phyloP scores from a whole-genome alignment of 495 filamentous ascomycete species.

The Trichoderma reesei region DNA sequence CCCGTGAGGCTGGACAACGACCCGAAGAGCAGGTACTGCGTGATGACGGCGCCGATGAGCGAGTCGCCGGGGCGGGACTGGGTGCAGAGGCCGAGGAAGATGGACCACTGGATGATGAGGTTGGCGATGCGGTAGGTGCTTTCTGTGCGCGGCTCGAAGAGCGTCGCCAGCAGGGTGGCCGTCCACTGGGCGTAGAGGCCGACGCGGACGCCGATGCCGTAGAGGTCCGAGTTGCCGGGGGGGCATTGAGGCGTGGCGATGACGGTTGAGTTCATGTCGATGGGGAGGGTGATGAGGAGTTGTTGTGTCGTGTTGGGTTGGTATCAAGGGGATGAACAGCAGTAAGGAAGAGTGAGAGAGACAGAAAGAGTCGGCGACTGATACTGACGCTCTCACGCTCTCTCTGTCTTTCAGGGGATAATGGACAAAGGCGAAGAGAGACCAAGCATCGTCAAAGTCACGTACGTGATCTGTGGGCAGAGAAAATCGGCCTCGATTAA shows the following conservation, averaged over 20 bases:
- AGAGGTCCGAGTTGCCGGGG: conserved; percentile 14
- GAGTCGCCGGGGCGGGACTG: background rate
- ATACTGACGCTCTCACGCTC: no score
- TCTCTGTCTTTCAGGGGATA: no score
- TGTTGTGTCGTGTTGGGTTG: background rate
- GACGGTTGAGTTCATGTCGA: background rate
- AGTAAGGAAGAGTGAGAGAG: background rate
- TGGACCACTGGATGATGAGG: conserved; percentile 17
- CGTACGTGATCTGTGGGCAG: no score
- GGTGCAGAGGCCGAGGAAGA: conserved; percentile 14
- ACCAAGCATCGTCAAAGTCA: background rate
- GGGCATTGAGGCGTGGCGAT: conserved; percentile 10
- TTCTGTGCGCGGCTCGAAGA: conserved; percentile 17
- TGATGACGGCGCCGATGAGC: conserved; percentile 12
- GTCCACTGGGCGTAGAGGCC: conserved; percentile 17
- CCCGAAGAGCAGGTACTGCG: conserved; percentile 16
- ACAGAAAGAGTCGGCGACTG: background rate
- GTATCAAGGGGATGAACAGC: background rate
- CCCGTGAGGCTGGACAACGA: conserved; percentile 15
- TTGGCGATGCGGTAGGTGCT: conserved; percentile 13
- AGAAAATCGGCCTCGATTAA: background rate
- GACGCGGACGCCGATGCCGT: conserved; percentile 17
- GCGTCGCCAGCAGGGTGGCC: conserved; percentile 15
- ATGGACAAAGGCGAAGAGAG: background rate
- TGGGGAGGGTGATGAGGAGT: background rate